Percentiles rank a stretch among this genome's conserved stretches.
Evolutionary conservation across 805 yeast genomes (phyloP).

Genomic region (Ogataea nonfermentans): DNA sequence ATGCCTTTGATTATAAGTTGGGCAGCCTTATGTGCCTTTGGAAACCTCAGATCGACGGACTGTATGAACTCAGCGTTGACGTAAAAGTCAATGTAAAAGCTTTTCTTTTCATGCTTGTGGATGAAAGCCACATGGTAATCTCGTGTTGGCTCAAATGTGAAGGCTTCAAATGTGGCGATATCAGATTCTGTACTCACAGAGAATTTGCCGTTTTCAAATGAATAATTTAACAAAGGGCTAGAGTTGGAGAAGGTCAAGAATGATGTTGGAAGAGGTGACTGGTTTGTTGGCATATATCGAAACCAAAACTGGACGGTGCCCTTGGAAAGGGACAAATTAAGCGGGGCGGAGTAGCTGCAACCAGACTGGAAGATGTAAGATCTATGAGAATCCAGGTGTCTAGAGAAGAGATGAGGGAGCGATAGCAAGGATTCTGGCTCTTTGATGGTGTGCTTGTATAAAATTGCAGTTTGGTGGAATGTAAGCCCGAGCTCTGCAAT

Average conservation of each 20-base stretch:
- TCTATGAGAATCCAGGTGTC: constrained; percentile 8
- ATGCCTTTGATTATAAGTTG: constrained; percentile 18
- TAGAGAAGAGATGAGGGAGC: constrained; percentile 3
- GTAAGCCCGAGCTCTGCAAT: constrained; percentile 22
- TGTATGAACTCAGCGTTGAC: constrained; percentile 49
- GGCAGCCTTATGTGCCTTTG: neutral
- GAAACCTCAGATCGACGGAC: constrained; percentile 18
- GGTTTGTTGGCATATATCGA: constrained; percentile 4
- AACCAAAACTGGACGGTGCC: constrained; percentile 30
- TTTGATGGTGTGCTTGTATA: constrained; percentile 13
- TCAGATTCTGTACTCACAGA: constrained; percentile 13
- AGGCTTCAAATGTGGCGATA: constrained; percentile 20
- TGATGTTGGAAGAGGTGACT: constrained; percentile 4
- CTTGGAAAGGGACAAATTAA: constrained; percentile 14
- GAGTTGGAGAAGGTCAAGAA: constrained; percentile 5
- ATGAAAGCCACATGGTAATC: constrained; percentile 30
- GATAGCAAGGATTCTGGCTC: neutral
- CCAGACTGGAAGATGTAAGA: constrained; percentile 13
- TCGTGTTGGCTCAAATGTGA: constrained; percentile 25
- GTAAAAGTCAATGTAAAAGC: constrained; percentile 41
- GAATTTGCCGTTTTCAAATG: constrained; percentile 17
- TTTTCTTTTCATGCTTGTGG: constrained; percentile 25
- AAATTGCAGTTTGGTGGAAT: constrained; percentile 9
- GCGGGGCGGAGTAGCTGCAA: constrained; percentile 2
- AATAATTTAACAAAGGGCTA: constrained; percentile 17